phyloP scores from a whole-genome alignment of 495 filamentous ascomycete genomes.

The Penicillium roqueforti region DNA sequence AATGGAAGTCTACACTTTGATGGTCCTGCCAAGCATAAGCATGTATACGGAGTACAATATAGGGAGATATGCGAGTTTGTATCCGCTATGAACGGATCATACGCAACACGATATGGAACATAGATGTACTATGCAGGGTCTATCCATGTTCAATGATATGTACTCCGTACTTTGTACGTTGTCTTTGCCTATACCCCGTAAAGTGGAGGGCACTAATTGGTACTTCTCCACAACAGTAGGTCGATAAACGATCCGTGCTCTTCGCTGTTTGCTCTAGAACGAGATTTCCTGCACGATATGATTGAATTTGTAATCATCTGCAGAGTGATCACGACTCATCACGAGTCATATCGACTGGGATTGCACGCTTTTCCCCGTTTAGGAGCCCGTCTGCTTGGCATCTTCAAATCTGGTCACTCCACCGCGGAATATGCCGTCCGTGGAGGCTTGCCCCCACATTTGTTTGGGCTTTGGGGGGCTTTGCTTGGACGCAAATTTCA shows the following conservation, averaged over 20 bases:
- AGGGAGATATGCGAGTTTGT: too few species aligned
- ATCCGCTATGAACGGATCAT: too few species aligned
- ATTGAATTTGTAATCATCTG: not conserved
- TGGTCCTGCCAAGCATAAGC: too few species aligned
- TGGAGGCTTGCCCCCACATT: not conserved
- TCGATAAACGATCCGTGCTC: not conserved
- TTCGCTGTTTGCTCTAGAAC: conserved; percentile 7
- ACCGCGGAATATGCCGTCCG: conserved; percentile 8
- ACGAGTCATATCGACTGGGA: not conserved
- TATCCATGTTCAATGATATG: not conserved
- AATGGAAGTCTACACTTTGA: too few species aligned
- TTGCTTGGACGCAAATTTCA: not conserved
- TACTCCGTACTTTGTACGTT: too few species aligned
- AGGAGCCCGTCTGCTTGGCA: conserved; percentile 7
- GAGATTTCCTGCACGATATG: not conserved
- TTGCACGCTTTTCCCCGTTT: not conserved
- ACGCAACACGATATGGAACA: not conserved
- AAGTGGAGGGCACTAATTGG: not conserved
- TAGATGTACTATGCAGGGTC: not conserved
- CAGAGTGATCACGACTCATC: not conserved
- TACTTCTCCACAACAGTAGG: not conserved
- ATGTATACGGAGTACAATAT: not conserved
- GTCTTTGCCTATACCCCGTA: not conserved
- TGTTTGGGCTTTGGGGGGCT: not conserved
- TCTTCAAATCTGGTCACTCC: conserved; percentile 7